Conservation (phyloP, 2,329 filamentous ascomycete genomes). For the Nigrospora sphaerica region DNA sequence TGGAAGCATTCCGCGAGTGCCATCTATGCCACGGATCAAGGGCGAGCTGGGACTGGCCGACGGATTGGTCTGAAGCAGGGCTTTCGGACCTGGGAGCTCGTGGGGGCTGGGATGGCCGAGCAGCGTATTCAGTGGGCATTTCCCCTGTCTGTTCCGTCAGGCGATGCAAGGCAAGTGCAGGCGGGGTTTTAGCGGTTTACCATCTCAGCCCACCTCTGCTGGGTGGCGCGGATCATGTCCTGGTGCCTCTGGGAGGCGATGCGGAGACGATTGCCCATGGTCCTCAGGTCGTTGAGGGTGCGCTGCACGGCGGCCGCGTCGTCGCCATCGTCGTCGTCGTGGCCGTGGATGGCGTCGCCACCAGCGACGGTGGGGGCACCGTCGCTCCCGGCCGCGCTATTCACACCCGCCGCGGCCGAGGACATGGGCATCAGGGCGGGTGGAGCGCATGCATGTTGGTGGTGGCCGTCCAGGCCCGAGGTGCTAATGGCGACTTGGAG, state of each 20-base stretch:
- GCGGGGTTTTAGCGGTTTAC: neutral
- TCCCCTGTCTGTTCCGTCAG: too few species aligned
- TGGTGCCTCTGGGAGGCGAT: neutral
- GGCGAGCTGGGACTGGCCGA: neutral
- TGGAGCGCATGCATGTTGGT: neutral
- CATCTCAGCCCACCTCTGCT: neutral
- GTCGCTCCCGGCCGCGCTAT: neutral
- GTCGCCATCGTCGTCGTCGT: neutral
- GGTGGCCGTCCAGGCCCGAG: too few species aligned
- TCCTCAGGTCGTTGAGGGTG: neutral
- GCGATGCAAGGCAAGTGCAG: too few species aligned
- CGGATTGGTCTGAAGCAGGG: too few species aligned
- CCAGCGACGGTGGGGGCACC: too few species aligned
- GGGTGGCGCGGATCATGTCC: neutral
- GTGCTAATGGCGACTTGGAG: too few species aligned
- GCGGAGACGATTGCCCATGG: neutral
- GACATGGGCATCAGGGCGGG: neutral
- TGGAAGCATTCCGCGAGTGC: too few species aligned
- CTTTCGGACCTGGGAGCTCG: too few species aligned
- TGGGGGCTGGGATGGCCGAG: too few species aligned
- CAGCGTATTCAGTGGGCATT: too few species aligned
- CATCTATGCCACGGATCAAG: too few species aligned
- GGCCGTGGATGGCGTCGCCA: neutral
- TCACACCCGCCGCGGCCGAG: too few species aligned
- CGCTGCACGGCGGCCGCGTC: neutral